Conservation (phyloP, 2,329 filamentous ascomycete species). For the Fusarium sp. region DNA sequence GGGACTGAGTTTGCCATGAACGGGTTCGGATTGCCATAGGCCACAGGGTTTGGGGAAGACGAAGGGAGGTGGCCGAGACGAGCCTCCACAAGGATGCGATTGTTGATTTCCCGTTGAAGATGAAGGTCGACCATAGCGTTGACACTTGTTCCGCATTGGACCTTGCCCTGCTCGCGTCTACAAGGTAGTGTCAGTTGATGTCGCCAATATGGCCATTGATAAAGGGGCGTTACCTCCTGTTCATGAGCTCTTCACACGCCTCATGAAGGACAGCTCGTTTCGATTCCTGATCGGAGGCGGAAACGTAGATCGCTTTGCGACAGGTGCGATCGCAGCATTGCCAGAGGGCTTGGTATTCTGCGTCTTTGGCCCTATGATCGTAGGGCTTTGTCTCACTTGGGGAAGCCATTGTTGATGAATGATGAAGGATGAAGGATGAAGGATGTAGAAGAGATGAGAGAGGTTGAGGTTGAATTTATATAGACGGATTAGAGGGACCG, state of each 20-base stretch:
- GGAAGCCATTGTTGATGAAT: constrained; percentile 25
- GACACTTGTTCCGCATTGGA: constrained; percentile 29
- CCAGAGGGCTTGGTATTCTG: constrained; percentile 47
- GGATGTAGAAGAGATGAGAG: background rate
- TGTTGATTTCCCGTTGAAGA: constrained; percentile 28
- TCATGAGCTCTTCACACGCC: constrained; percentile 11
- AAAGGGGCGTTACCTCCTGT: constrained; percentile 19
- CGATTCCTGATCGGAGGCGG: background rate
- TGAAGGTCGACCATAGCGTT: constrained; percentile 38
- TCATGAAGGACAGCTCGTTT: constrained; percentile 28
- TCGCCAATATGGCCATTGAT: background rate
- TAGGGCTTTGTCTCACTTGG: constrained; percentile 4
- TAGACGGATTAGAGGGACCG: background rate
- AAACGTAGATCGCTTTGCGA: constrained; percentile 27
- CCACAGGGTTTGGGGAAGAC: background rate
- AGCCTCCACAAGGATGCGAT: constrained; percentile 4
- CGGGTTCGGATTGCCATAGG: background rate
- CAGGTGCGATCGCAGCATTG: constrained; percentile 39
- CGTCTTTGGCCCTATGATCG: constrained; percentile 24
- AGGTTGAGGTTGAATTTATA: background rate
- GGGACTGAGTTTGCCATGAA: background rate
- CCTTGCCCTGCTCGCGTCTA: constrained; percentile 27
- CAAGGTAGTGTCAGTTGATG: background rate
- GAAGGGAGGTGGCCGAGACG: background rate
- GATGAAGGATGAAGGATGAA: background rate